Evolutionary conservation across 2,329 filamentous ascomycete genomes (phyloP), one percentile per base, ranked within the genome.

Genomic region (Cladosporium sp.): DNA sequence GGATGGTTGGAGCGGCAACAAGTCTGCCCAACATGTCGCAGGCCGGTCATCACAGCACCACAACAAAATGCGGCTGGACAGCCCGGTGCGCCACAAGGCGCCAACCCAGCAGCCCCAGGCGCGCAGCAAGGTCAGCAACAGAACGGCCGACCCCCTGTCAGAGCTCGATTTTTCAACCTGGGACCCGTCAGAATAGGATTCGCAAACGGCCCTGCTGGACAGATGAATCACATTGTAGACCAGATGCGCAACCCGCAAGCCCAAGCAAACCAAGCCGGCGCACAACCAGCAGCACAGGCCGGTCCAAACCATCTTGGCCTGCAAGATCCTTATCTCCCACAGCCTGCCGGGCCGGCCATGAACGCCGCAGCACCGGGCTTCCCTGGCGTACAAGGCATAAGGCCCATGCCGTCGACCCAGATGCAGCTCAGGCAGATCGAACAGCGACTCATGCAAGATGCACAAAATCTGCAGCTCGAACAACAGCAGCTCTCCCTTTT

Each of bases 1-100:
- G 95, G 91, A 67, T 98, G 93, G 93, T 78, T 98, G 22, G 93
- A 98, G 73, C 79, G 93, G 56, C 93, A 98, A 68, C 93, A 98
- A 71, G 91, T 95, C 29, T 98, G 93, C 66, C 93, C 93, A 6
- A 98, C 90, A 2, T 98, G 93, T 67, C 83, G 93, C 59, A 81
- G 87, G 43, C 84, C 92, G 13, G 93, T 89, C 32, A 77, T 68
- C 25, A 53, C 61, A 18, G 53, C 56, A 9, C 33, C 53, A n/a
- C 19, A 53, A 11, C 43, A 58, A 41, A 33, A 52, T 9, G 33
- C 50, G 9, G 35, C 43, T 18, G 50, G 48, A 39, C 58, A 54
- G 22, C 53, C 57, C 20, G 56, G 43, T 15, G 53, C 51, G 12
- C 53, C 50, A 43, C 49, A 32, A 43, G 51, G 48, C 20, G 36